phyloP scores from a whole-genome alignment of 2,329 filamentous ascomycete genomes.

The Hirsutella minnesotensis region DNA sequence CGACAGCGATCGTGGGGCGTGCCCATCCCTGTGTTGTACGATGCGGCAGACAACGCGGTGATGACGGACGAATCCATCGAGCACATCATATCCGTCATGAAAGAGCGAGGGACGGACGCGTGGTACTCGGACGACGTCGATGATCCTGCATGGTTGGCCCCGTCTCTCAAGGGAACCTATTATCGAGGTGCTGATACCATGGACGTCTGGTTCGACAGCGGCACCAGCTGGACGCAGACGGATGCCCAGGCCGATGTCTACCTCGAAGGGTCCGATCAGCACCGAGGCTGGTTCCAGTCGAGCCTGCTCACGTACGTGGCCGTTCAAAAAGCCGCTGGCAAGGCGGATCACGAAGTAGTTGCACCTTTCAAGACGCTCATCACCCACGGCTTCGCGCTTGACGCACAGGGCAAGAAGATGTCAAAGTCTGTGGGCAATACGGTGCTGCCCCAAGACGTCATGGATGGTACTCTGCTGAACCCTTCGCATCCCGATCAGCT shows the following conservation, averaged over 20 bases:
- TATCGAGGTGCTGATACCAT: constrained; percentile 84
- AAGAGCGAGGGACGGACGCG: constrained; percentile 70
- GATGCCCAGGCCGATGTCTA: constrained; percentile 65
- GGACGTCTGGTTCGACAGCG: constrained; percentile 99
- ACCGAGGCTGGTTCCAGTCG: constrained; percentile 97
- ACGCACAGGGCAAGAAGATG: constrained; percentile 91
- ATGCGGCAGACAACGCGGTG: constrained; percentile 59
- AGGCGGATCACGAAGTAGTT: constrained; percentile 12
- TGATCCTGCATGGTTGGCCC: constrained; percentile 66
- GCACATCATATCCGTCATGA: constrained; percentile 72
- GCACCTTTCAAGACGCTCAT: constrained; percentile 81
- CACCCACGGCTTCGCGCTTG: constrained; percentile 90
- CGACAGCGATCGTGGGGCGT: constrained; percentile 93
- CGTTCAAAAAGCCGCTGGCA: constrained; percentile 31
- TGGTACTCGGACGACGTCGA: constrained; percentile 83
- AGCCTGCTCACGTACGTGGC: constrained; percentile 81
- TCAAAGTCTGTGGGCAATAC: constrained; percentile 93
- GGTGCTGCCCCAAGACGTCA: constrained; percentile 69
- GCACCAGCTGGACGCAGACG: constrained; percentile 73
- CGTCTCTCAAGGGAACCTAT: constrained; percentile 49
- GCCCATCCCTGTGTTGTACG: constrained; percentile 84
- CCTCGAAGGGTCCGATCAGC: constrained; percentile 89
- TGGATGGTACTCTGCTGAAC: constrained; percentile 64
- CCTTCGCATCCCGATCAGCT: constrained; percentile 56
- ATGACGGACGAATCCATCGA: constrained; percentile 68